These are phyloP conservation scores for Rhizopogon parksii DNA, from an alignment of 1,284 basidiomycete species.

Conservation along the genomic window DNA sequence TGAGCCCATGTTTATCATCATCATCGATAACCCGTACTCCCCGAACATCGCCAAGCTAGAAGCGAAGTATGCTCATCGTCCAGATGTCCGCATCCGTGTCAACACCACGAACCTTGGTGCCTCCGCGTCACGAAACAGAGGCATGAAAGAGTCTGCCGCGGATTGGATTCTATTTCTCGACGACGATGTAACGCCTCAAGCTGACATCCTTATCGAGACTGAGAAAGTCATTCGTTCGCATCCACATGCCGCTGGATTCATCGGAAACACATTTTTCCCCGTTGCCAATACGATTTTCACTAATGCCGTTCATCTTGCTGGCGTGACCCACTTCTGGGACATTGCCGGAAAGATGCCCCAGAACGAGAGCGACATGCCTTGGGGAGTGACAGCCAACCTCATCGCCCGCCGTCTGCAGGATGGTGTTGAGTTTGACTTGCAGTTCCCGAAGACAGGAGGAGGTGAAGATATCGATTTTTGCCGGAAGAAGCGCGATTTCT, in stretches of 20 bases:
- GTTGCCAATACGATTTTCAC: constrained; percentile 42
- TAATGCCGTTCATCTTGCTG: constrained; percentile 47
- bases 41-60: constrained; percentile 30
- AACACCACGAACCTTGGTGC: constrained; percentile 41
- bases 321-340: constrained; percentile 57
- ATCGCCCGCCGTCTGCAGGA: constrained; percentile 42
- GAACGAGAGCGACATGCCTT: constrained; percentile 39
- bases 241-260: constrained; percentile 46
- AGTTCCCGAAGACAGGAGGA: constrained; percentile 57
- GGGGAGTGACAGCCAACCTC: constrained; percentile 59
- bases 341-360: constrained; percentile 43
- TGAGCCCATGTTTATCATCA: constrained; percentile 48
- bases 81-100: constrained; percentile 43
- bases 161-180: constrained; percentile 49
- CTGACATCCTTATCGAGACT: constrained; percentile 38
- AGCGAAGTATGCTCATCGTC: constrained; percentile 30
- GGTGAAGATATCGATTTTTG: constrained; percentile 61
- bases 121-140: constrained; percentile 43
- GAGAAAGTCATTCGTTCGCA: constrained; percentile 41
- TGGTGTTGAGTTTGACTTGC: constrained; percentile 36
- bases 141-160: constrained; percentile 41
- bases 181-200: constrained; percentile 45
- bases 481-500: constrained; percentile 38
- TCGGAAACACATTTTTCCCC: constrained; percentile 47
- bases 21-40: constrained; percentile 48